Conservation (phyloP, 2,329 filamentous ascomycete species). For the Colletotrichum simmondsii region DNA sequence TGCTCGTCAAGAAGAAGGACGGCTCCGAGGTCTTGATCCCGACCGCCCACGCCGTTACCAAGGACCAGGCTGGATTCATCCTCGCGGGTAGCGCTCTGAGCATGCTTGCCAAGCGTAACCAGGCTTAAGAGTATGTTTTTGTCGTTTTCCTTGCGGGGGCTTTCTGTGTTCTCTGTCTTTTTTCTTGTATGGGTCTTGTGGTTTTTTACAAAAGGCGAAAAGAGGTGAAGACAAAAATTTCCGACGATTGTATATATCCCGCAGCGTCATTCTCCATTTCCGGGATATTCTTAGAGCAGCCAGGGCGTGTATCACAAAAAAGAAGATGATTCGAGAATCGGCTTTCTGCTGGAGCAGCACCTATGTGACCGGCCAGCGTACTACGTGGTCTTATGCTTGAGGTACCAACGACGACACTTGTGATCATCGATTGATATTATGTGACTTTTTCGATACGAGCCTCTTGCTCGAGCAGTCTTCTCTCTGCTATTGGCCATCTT, state of each 20-base stretch:
- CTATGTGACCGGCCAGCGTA: neutral
- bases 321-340: neutral
- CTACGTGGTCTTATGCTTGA: neutral
- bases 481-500: no score
- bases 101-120: constrained; percentile 74
- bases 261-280: neutral
- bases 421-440: neutral
- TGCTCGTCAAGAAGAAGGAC: constrained; percentile 71
- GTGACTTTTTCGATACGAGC: no score
- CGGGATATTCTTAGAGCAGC: neutral
- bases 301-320: neutral
- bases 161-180: neutral
- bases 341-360: neutral
- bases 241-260: constrained; percentile 18
- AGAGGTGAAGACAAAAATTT: constrained; percentile 16
- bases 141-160: neutral
- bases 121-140: constrained; percentile 8
- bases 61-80: constrained; percentile 92
- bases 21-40: constrained; percentile 77
- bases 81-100: constrained; percentile 95
- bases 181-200: neutral
- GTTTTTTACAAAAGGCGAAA: constrained; percentile 10
- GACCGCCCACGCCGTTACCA: constrained; percentile 88
- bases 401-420: neutral
- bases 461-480: no score